phyloP scores from a whole-genome alignment of 805 yeast genomes.

The Saturnispora dispora region DNA sequence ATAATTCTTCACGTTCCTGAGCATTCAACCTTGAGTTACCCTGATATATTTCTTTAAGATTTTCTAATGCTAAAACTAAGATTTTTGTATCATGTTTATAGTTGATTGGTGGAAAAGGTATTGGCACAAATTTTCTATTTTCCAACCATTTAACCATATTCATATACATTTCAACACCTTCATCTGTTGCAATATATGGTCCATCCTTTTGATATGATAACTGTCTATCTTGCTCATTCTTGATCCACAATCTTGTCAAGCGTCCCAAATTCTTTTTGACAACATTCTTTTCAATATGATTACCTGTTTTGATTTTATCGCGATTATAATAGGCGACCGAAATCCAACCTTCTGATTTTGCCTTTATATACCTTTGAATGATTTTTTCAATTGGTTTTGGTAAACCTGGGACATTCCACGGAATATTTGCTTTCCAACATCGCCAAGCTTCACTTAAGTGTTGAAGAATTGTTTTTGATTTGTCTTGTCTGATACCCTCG shows the following conservation, averaged over 20 bases:
- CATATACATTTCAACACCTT: conserved; percentile 79
- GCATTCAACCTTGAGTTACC: conserved; percentile 74
- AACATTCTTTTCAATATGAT: conserved; percentile 86
- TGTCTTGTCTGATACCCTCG: conserved; percentile 80
- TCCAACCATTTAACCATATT: conserved; percentile 91
- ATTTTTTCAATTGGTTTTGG: conserved; percentile 85
- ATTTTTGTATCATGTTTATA: conserved; percentile 92
- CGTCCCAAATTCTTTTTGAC: conserved; percentile 91
- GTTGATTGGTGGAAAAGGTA: conserved; percentile 87
- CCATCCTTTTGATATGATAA: conserved; percentile 72
- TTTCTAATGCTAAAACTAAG: conserved; percentile 80
- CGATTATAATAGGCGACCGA: conserved; percentile 89
- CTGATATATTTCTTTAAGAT: conserved; percentile 70
- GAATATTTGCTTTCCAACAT: conserved; percentile 98
- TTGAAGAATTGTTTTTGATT: conserved; percentile 79
- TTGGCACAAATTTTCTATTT: conserved; percentile 69
- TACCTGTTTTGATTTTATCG: conserved; percentile 82
- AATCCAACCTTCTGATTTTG: conserved; percentile 96
- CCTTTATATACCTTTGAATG: conserved; percentile 81
- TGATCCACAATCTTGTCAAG: conserved; percentile 84
- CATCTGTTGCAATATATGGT: conserved; percentile 76
- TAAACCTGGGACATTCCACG: conserved; percentile 95
- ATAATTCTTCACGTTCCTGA: conserved; percentile 83
- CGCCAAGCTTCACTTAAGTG: conserved; percentile 98
- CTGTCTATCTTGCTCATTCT: conserved; percentile 86